Evolutionary conservation across 1,139 yeast species (phyloP), one percentile per base, ranked within the genome.

Genomic region (Hanseniaspora gamundiae): DNA sequence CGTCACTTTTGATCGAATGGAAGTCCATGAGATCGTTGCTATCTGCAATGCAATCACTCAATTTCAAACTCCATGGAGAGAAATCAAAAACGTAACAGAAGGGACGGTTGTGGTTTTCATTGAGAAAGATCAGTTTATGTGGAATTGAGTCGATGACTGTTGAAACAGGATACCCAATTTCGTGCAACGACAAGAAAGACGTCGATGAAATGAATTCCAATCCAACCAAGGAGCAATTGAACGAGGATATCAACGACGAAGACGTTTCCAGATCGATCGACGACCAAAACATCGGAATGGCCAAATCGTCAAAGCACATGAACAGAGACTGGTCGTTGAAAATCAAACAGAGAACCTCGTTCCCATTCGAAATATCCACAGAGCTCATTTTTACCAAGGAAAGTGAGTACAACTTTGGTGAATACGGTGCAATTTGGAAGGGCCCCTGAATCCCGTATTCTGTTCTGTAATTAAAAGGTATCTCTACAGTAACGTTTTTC

Each of bases 361-460:
- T 52, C 8, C 43, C 33, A 35, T 48, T 46, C 1, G 60, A 64
- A 7, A 65, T 51, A n/a, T 59, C 61, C 11, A 61, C 28, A 11
- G 55, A 45, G 3, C 49, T 42, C 14, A 70, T 51, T 42, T 67
- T 69, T 16, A 56, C 50, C 1, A 72, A 70, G 4, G 63, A 64
- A n/a, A 62, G 65, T 2, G 59, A 62, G 53, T 76, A 75, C 11
- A 76, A 54, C 19, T 54, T 57, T 5, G 66, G 66, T 1, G 80
- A 80, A 49, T 67, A 78, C 2, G 81, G 80, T 21, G 62, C 55
- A 9, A 75, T 61, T 1, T 65, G 50, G 44, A 73, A 64, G 0
- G 83, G 80, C 1, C 83, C 83, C 51, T 73, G 78, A 2, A 69
- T 43, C 29, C 41, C 42, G 4, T 30, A 35, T 1, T 42, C 39